Evolutionary conservation across 1,139 yeast genomes (phyloP), one percentile per base, ranked within the genome.

Genomic region (Taiozyma sp.): DNA sequence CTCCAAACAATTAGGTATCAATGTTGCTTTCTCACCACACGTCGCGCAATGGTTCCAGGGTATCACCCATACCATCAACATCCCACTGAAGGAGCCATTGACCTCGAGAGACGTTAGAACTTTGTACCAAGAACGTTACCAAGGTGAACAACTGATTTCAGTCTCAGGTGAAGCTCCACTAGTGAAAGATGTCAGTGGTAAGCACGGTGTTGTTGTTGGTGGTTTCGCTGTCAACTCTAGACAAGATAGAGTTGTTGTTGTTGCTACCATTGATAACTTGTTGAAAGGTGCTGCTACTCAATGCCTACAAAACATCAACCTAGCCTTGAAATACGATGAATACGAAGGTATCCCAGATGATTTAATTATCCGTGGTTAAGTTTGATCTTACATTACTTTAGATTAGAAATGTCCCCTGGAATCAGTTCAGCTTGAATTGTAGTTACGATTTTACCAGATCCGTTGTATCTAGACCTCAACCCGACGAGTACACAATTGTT

Each of bases 41-140:
- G 99, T 93, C 53, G 99, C 97, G 3, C 96, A 88, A 70, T 93
- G 99, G 99, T 93, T 95, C 82, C 98, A 93, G 73, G 99, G 99
- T 61, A 93, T 93, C 61, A 78, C 96, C 2, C 89, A 87, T 66
- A 93, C 99, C 28, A 86, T 93, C 55, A 84, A 90, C 49, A 88
- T 93, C 55, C 99, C 99, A 50, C 80, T 93, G 65, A 84, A 82
- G 64, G 75, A 76, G 56, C 80, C 84, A 46, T 74, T 92, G 61
- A 81, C 95, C 13, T 78, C 93, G 10, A 82, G 96, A 66, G 96
- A 90, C 53, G 80, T 91, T 59, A 82, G 96, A 71, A 81, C 86
- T 68, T 72, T 93, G 57, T 93, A 87, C 75, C 95, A 89, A 70
- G 96, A 91, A 45, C 81, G 91, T 66, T 93, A 89, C 68, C 87